A percentile compares a stretch with the other conserved stretches of the same genome.
Conservation (phyloP, 2,329 filamentous ascomycete species). For the Penicillium sp. region DNA sequence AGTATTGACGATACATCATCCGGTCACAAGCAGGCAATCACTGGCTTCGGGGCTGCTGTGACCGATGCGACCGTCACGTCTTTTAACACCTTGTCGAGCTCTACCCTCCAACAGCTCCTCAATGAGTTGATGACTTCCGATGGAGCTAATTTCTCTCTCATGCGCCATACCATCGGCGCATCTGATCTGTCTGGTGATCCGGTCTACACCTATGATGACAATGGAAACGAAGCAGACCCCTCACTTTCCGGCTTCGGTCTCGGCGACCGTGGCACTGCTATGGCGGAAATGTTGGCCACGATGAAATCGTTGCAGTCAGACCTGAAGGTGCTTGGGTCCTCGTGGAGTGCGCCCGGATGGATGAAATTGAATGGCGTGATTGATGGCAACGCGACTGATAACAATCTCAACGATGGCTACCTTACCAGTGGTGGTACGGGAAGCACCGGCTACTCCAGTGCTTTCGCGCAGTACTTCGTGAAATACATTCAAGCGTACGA, state of each 20-base stretch:
- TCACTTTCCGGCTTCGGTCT: slow-evolving; percentile 26
- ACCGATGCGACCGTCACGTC: slow-evolving; percentile 34
- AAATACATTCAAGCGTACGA: slow-evolving; percentile 33
- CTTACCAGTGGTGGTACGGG: slow-evolving; percentile 19
- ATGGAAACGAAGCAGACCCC: slow-evolving; percentile 26
- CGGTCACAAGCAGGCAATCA: slow-evolving; percentile 23
- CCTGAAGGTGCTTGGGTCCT: slow-evolving; percentile 30
- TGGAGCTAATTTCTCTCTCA: slow-evolving; percentile 33
- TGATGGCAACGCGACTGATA: slow-evolving; percentile 22
- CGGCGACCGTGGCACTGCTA: slow-evolving; percentile 29
- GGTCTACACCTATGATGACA: slow-evolving; percentile 35
- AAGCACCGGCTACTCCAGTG: slow-evolving; percentile 26
- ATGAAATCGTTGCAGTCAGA: slow-evolving; percentile 31
- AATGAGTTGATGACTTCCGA: slow-evolving; percentile 28
- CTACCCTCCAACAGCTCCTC: slow-evolving; percentile 25
- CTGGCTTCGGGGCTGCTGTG: slow-evolving; percentile 33
- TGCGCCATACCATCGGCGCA: slow-evolving; percentile 36
- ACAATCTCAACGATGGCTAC: slow-evolving; percentile 28
- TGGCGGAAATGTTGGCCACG: slow-evolving; percentile 31
- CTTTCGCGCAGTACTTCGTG: slow-evolving; percentile 31
- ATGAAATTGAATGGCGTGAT: slow-evolving; percentile 35
- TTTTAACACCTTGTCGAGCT: slow-evolving; percentile 27
- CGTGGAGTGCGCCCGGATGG: slow-evolving; percentile 36
- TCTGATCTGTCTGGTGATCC: slow-evolving; percentile 29
- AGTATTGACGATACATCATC: slow-evolving; percentile 21